phyloP scores from a whole-genome alignment of 257 asterid genomes.

The Voacanga thouarsii region DNA sequence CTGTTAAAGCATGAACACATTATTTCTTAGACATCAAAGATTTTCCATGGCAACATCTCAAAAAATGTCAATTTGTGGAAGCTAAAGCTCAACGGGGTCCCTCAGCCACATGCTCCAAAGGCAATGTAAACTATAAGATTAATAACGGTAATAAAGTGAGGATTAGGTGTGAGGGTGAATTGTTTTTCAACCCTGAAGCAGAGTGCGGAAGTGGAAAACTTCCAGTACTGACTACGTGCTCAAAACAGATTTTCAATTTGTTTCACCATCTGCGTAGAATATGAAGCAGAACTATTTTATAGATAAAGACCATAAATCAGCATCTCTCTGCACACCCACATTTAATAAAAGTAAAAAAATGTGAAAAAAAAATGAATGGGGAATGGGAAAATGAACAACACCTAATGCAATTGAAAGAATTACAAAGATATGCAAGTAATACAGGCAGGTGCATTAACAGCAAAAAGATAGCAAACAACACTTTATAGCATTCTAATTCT shows the following conservation, averaged over 20 bases:
- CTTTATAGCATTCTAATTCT: not conserved
- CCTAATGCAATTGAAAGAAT: too few species aligned
- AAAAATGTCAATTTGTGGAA: not conserved
- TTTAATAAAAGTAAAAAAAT: not conserved
- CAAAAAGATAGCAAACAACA: too few species aligned
- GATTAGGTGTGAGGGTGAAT: not conserved
- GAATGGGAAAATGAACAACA: too few species aligned
- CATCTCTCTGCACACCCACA: not conserved
- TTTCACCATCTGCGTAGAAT: not conserved
- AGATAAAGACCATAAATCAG: not conserved
- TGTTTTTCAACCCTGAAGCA: not conserved
- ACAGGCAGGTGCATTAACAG: too few species aligned
- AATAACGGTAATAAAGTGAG: not conserved
- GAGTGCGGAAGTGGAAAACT: not conserved
- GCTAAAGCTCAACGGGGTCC: not conserved
- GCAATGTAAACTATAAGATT: not conserved
- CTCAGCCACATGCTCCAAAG: too few species aligned
- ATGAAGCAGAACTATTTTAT: not conserved
- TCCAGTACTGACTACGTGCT: not conserved
- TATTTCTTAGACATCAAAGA: not conserved
- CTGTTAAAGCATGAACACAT: not conserved
- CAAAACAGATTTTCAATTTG: not conserved
- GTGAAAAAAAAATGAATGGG: not conserved
- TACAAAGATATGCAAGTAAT: too few species aligned
- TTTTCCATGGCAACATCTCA: not conserved